Evolutionary conservation across 1,284 basidiomycete species (phyloP).

Genomic region (Jaminaea rosea): DNA sequence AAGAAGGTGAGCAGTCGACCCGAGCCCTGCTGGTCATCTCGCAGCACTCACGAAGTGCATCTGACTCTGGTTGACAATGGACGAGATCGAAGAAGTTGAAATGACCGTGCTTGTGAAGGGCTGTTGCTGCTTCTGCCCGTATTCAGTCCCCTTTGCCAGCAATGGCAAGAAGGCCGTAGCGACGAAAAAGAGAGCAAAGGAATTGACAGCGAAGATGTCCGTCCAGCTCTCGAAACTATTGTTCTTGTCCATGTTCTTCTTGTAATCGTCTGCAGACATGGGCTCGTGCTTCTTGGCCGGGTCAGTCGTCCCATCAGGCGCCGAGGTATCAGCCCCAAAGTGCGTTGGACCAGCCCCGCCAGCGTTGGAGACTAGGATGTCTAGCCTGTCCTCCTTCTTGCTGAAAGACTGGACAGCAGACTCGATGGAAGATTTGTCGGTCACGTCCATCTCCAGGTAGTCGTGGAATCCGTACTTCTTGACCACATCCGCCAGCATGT

Average conservation of each 20-base stretch:
- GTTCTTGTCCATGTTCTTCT: slow-evolving; percentile 18
- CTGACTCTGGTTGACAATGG: slow-evolving; percentile 25
- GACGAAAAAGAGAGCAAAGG: slow-evolving; percentile 21
- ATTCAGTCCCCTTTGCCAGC: slow-evolving; percentile 17
- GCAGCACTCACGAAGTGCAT: too few species aligned
- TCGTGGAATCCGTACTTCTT: slow-evolving; percentile 17
- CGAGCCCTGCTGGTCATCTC: too few species aligned
- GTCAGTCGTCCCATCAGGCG: slow-evolving; percentile 16
- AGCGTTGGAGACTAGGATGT: slow-evolving; percentile 27
- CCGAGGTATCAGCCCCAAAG: slow-evolving; percentile 21
- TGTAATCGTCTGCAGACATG: slow-evolving; percentile 17
- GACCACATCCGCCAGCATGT: slow-evolving; percentile 22
- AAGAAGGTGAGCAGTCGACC: too few species aligned
- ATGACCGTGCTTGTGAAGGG: slow-evolving; percentile 16
- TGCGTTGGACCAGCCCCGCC: slow-evolving; percentile 23
- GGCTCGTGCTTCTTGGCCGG: slow-evolving; percentile 21
- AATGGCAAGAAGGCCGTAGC: slow-evolving; percentile 26
- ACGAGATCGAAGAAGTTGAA: slow-evolving; percentile 19
- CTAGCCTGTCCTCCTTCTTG: slow-evolving; percentile 18
- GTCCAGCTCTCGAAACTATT: slow-evolving; percentile 34
- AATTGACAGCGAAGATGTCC: slow-evolving; percentile 25
- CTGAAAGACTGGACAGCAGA: too few species aligned
- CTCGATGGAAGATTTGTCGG: slow-evolving; percentile 8
- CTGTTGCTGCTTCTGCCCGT: slow-evolving; percentile 6
- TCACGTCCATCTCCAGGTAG: slow-evolving; percentile 7